phyloP scores from a whole-genome alignment of 2,329 filamentous ascomycete genomes.

The Teratosphaeria destructans region DNA sequence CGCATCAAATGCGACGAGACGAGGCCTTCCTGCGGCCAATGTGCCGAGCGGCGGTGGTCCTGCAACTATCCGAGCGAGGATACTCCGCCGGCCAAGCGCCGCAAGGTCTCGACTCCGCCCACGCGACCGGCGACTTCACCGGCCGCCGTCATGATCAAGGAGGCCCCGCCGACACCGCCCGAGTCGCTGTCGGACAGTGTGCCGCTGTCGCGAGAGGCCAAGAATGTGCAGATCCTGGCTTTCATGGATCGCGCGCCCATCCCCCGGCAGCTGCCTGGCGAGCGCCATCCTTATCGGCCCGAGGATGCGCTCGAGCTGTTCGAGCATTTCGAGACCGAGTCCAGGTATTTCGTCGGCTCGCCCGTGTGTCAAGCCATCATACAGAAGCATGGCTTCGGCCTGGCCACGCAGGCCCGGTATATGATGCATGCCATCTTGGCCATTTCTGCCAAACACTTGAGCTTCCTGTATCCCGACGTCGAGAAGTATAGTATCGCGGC shows the following conservation, averaged over 20 bases:
- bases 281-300: conserved; percentile 2
- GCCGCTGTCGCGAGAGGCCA: background rate
- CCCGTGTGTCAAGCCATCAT: conserved; percentile 6
- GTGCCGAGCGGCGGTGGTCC: conserved; percentile 7
- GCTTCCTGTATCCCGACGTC: conserved; percentile 66
- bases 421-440: conserved; percentile 86
- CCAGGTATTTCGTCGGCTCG: conserved; percentile 7
- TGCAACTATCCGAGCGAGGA: conserved; percentile 4
- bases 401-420: conserved; percentile 68
- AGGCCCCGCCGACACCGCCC: background rate
- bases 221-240: conserved; percentile 2
- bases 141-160: background rate
- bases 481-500: conserved; percentile 8
- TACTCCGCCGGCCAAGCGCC: background rate
- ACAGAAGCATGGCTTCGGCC: conserved; percentile 42
- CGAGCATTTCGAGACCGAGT: conserved; percentile 9
- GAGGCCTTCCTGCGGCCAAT: conserved; percentile 11
- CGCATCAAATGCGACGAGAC: conserved; percentile 17
- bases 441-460: conserved; percentile 81
- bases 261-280: background rate
- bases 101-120: background rate
- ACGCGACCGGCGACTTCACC: background rate
- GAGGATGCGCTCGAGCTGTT: conserved; percentile 7
- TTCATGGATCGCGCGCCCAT: conserved; percentile 2
- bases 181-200: background rate